phyloP scores from a whole-genome alignment of 2,329 filamentous ascomycete genomes.

The Fusarium euwallaceae region DNA sequence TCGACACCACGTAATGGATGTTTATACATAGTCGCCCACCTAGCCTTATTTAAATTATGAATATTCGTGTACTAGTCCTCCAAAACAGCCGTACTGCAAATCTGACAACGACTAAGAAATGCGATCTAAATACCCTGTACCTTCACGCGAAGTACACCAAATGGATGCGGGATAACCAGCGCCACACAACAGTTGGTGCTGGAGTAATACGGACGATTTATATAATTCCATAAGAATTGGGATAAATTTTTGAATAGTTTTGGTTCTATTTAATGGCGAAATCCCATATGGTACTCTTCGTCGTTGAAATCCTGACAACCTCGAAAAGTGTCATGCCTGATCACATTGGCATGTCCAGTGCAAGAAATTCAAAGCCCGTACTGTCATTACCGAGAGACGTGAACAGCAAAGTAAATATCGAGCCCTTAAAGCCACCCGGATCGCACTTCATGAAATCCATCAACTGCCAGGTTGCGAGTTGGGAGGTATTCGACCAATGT shows the following conservation, averaged over 20 bases:
- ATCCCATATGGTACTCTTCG: neutral
- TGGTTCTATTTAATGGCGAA: too few relatives aligned
- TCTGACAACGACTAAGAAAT: too few relatives aligned
- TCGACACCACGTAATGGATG: too few relatives aligned
- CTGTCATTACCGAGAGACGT: neutral
- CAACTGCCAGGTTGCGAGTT: neutral
- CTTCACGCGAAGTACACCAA: neutral
- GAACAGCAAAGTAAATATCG: neutral
- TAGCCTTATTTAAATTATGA: too few relatives aligned
- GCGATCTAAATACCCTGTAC: neutral
- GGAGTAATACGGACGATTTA: neutral
- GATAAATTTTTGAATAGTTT: too few relatives aligned
- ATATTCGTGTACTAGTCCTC: too few relatives aligned
- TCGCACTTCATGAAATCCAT: neutral
- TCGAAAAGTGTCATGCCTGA: neutral
- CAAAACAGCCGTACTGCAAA: too few relatives aligned
- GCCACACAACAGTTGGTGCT: neutral
- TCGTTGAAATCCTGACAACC: neutral
- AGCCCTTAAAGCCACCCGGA: neutral
- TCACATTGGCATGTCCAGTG: neutral
- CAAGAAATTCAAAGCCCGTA: neutral
- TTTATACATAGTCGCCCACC: too few relatives aligned
- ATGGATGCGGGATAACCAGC: neutral
- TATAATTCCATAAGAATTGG: too few relatives aligned
- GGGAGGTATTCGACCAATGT: neutral